Percentiles rank a stretch among this genome's conserved stretches.
Conservation (phyloP, 2,329 filamentous ascomycete species). For the Apiospora phragmitis region DNA sequence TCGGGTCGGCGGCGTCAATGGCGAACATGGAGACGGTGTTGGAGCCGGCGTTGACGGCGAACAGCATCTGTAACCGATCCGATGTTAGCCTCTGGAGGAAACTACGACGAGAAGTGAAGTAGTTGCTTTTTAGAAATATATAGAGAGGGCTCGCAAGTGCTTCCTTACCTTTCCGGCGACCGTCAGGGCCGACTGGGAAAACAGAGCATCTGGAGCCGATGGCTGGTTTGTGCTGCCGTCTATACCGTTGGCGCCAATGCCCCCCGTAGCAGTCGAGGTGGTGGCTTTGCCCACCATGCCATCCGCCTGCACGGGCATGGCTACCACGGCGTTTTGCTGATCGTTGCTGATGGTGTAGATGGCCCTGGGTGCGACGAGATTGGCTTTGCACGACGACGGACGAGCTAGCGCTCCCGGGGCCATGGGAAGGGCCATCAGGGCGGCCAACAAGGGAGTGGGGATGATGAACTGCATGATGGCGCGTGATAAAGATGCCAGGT, state of each 20-base stretch:
- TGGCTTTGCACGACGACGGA: too few species aligned
- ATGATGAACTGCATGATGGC: too few species aligned
- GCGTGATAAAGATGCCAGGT: too few species aligned
- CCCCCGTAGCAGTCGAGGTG: slow-evolving; percentile 47
- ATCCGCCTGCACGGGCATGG: slow-evolving; percentile 46
- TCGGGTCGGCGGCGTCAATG: slow-evolving; percentile 43
- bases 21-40: slow-evolving; percentile 52
- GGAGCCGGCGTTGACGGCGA: slow-evolving; percentile 56
- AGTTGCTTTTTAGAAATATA: too few species aligned
- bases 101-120: neutral
- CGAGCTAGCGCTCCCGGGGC: too few species aligned
- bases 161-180: slow-evolving; percentile 49
- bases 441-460: too few species aligned
- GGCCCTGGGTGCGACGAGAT: slow-evolving; percentile 36
- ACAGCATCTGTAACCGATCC: slow-evolving; percentile 42
- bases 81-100: neutral
- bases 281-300: slow-evolving; percentile 47
- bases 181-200: slow-evolving; percentile 51
- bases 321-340: slow-evolving; percentile 47
- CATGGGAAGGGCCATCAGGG: too few species aligned
- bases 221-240: slow-evolving; percentile 36
- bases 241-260: slow-evolving; percentile 44
- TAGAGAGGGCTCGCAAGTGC: too few species aligned
- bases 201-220: slow-evolving; percentile 50
- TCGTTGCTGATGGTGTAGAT: slow-evolving; percentile 60